These are phyloP conservation scores for Entelexis paramagnoliae DNA, from an alignment of 1,139 yeast genomes.

Conservation along the genomic window DNA sequence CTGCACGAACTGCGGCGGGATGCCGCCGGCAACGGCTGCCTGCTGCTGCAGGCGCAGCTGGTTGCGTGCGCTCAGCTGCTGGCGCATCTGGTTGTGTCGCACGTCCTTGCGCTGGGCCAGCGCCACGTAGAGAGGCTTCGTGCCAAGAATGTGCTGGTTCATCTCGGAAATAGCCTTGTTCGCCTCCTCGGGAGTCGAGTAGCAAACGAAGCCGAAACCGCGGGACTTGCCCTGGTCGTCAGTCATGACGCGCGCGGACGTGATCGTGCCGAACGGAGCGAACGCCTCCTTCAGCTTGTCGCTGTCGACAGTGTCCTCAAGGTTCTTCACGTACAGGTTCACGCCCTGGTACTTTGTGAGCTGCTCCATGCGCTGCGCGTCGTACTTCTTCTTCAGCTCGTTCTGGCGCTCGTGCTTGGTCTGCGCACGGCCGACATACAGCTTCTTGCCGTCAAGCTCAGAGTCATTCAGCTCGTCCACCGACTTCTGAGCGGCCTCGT, in stretches of 20 bases:
- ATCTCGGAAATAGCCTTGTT: constrained; percentile 96
- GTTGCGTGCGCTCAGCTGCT: constrained; percentile 96
- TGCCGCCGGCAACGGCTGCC: constrained; percentile 60
- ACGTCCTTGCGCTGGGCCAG: constrained; percentile 98
- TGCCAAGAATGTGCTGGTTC: constrained; percentile 93
- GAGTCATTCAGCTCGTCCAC: constrained; percentile 85
- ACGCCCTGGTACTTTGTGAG: constrained; percentile 95
- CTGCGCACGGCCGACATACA: constrained; percentile 98
- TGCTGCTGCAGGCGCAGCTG: constrained; percentile 97
- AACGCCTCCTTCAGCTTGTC: constrained; percentile 88
- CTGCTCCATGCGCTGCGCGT: constrained; percentile 85
- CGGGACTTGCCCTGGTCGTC: constrained; percentile 91
- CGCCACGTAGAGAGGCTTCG: constrained; percentile 97
- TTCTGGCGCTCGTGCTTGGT: constrained; percentile 97
- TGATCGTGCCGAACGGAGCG: constrained; percentile 85
- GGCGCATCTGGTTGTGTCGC: constrained; percentile 93
- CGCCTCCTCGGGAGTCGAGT: constrained; percentile 97
- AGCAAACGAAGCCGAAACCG: constrained; percentile 98
- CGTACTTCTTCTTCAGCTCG: constrained; percentile 92
- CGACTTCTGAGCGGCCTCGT: constrained; percentile 81
- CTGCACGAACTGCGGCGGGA: constrained; percentile 83
- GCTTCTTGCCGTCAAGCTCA: constrained; percentile 67
- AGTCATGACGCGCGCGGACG: constrained; percentile 94
- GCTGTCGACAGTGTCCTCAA: constrained; percentile 87
- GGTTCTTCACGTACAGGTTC: constrained; percentile 91